Conservation (phyloP, 805 yeast genomes). For the Teunomyces funiuensis region DNA sequence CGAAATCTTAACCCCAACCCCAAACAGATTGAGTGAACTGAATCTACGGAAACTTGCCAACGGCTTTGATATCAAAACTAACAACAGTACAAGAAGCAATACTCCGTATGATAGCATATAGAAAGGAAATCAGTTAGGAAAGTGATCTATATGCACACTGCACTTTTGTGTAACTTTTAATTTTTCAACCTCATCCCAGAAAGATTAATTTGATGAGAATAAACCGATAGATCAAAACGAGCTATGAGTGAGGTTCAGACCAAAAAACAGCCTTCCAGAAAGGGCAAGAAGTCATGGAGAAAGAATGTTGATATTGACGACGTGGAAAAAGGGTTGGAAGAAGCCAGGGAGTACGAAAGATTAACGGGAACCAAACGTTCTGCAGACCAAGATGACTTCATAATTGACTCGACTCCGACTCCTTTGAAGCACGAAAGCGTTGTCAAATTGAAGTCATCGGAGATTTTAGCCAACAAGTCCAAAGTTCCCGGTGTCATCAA, state of each 20-base stretch:
- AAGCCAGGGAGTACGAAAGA: conserved; percentile 59
- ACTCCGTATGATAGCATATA: background rate
- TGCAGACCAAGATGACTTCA: conserved; percentile 50
- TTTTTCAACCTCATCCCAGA: conserved; percentile 3
- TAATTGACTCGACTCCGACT: conserved; percentile 43
- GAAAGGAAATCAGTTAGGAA: no score
- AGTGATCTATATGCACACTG: background rate
- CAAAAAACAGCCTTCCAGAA: conserved; percentile 74
- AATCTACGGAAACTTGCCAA: conserved; percentile 15
- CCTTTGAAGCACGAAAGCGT: conserved; percentile 15
- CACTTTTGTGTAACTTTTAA: background rate
- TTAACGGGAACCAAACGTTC: conserved; percentile 47
- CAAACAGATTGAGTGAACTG: conserved; percentile 19
- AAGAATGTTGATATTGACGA: conserved; percentile 87
- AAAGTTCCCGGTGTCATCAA: conserved; percentile 64
- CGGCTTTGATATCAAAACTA: conserved; percentile 3
- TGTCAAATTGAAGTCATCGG: conserved; percentile 51
- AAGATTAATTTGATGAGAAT: background rate
- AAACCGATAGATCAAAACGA: background rate
- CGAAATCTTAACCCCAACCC: conserved; percentile 5
- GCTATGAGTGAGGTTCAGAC: conserved; percentile 22
- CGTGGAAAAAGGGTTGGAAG: conserved; percentile 68
- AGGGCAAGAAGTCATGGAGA: conserved; percentile 92
- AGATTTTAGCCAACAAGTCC: conserved; percentile 71
- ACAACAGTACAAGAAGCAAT: background rate